Percentiles rank a stretch among this genome's conserved stretches.
These are phyloP conservation scores for Mortierella hygrophila DNA, from an alignment of 192 early-diverging fungal genomes.

Conservation along the genomic window DNA sequence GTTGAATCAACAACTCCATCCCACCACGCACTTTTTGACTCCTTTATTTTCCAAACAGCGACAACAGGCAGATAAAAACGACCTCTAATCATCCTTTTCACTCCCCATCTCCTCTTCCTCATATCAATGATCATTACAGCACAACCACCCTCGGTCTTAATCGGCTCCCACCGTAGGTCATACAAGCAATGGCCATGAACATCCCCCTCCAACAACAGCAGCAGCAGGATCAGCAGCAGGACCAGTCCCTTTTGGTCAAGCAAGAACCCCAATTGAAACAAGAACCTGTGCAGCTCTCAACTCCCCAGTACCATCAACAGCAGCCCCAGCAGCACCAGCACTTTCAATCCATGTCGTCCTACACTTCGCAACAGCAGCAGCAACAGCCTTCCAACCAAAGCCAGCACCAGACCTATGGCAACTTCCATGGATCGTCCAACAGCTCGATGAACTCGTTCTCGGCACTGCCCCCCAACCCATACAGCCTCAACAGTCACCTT, in stretches of 20 bases:
- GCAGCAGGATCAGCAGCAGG: constrained; percentile 14
- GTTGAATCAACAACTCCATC: constrained; percentile 26
- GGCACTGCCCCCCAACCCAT: constrained; percentile 35
- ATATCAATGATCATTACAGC: constrained; percentile 24
- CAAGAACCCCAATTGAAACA: constrained; percentile 19
- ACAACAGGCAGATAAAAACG: background rate
- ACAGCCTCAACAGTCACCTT: constrained; percentile 42
- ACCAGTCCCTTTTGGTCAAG: constrained; percentile 20
- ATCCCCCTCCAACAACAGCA: constrained; percentile 22
- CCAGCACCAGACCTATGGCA: constrained; percentile 19
- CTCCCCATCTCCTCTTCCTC: background rate
- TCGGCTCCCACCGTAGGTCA: background rate
- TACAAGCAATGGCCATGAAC: constrained; percentile 33
- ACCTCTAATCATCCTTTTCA: background rate
- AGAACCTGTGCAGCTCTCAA: constrained; percentile 22
- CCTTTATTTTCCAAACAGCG: constrained; percentile 6
- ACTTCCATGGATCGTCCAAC: constrained; percentile 21
- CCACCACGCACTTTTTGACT: background rate
- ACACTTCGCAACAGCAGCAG: constrained; percentile 15
- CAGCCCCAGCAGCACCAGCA: constrained; percentile 20
- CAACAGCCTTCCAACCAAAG: constrained; percentile 10
- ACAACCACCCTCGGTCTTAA: constrained; percentile 17
- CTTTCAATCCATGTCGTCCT: constrained; percentile 4
- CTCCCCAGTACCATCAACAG: constrained; percentile 18
- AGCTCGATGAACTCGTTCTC: constrained; percentile 32